These are phyloP conservation scores for Larix kaempferi DNA, from an alignment of 75 land plant genomes.

Conservation along the genomic window DNA sequence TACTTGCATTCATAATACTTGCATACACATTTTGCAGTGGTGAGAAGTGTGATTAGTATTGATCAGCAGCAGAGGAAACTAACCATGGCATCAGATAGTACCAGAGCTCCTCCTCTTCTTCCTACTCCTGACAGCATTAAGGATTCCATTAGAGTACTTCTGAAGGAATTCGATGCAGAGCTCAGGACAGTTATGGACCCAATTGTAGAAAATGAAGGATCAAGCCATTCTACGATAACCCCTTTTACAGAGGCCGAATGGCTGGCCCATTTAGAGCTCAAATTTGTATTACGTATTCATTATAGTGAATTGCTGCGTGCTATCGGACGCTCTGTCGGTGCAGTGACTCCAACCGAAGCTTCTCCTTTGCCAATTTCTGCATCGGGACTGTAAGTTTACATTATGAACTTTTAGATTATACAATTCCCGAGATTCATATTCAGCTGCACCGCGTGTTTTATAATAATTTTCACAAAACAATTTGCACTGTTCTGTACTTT, in stretches of 20 bases:
- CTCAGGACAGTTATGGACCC: background rate
- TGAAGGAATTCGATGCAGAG: slow-evolving; percentile 4
- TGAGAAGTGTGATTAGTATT: too few species aligned
- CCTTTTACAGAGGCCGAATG: slow-evolving; percentile 30
- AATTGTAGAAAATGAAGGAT: background rate
- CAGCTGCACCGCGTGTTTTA: background rate
- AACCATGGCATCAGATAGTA: too few species aligned
- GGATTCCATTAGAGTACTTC: background rate
- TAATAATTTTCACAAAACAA: background rate
- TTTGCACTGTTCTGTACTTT: background rate
- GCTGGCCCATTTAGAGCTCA: slow-evolving; percentile 29
- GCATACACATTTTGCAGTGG: too few species aligned
- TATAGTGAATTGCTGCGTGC: slow-evolving; percentile 16
- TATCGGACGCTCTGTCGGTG: slow-evolving; percentile 8
- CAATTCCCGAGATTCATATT: background rate
- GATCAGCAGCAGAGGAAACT: too few species aligned
- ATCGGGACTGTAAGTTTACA: background rate
- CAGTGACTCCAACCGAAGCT: background rate
- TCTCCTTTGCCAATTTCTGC: background rate
- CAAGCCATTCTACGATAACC: background rate
- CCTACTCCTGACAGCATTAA: background rate
- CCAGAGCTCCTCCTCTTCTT: too few species aligned
- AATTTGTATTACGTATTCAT: slow-evolving; percentile 21
- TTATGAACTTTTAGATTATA: background rate
- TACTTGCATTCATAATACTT: too few species aligned